phyloP scores from a whole-genome alignment of 257 asterid genomes.

The Solanum virginianum region DNA sequence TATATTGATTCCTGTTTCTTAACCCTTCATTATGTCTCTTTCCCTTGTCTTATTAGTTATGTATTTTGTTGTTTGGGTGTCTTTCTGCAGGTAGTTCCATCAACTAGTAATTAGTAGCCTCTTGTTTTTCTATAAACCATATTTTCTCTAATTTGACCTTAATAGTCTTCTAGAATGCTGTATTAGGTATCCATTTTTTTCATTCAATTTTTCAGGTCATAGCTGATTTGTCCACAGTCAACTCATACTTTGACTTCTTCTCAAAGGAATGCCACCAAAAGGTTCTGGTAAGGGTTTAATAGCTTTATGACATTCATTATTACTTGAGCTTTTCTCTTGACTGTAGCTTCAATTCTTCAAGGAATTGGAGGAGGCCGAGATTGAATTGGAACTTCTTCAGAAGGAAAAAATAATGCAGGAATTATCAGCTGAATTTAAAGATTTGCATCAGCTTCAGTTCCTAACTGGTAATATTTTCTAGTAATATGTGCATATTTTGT shows the following conservation, averaged over 20 bases:
- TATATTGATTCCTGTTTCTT: not conserved
- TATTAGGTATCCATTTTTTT: not conserved
- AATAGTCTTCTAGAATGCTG: not conserved
- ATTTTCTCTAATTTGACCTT: not conserved
- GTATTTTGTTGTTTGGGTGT: not conserved
- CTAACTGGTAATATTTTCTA: conserved; percentile 34
- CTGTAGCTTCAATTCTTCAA: conserved; percentile 15
- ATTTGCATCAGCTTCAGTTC: conserved; percentile 44
- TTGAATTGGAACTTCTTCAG: conserved; percentile 83
- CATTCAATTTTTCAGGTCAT: conserved; percentile 17
- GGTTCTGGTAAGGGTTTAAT: conserved; percentile 11
- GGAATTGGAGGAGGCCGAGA: conserved; percentile 96
- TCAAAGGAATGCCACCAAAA: conserved; percentile 11
- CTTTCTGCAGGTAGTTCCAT: not conserved
- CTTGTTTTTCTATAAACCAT: not conserved
- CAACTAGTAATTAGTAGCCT: not conserved
- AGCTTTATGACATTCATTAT: not conserved
- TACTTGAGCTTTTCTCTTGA: not conserved
- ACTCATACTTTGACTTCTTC: conserved; percentile 20
- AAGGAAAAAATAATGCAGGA: conserved; percentile 36
- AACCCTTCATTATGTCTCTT: not conserved
- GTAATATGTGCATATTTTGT: not conserved
- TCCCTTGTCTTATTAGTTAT: not conserved
- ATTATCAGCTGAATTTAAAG: conserved; percentile 40
- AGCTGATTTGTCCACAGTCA: conserved; percentile 17